phyloP scores from a whole-genome alignment of 345 rosid genomes.

The Brassica napus region Da-Ae NC_063442.1:20186001-20186500 shows the following conservation, averaged over 20 bases:
- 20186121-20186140: not conserved
- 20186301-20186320: not conserved
- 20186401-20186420: not conserved
- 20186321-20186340: not conserved
- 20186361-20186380: not conserved
- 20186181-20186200: not conserved
- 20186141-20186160: not conserved
- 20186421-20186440: not conserved
- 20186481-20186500: not conserved
- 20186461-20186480: not conserved
- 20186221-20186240: not conserved
- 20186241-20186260: not conserved
- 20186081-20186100: not conserved
- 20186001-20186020: not conserved
- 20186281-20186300: not conserved
- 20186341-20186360: not conserved
- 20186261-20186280: not conserved
- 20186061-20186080: too few species aligned
- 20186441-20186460: not conserved
- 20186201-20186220: not conserved
- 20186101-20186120: not conserved
- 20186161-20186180: not conserved
- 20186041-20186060: not conserved
- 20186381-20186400: not conserved
- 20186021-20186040: not conserved